Evolutionary conservation across 352 stramenopile genomes (phyloP).

Genomic region (Pythium guiyangense): DNA sequence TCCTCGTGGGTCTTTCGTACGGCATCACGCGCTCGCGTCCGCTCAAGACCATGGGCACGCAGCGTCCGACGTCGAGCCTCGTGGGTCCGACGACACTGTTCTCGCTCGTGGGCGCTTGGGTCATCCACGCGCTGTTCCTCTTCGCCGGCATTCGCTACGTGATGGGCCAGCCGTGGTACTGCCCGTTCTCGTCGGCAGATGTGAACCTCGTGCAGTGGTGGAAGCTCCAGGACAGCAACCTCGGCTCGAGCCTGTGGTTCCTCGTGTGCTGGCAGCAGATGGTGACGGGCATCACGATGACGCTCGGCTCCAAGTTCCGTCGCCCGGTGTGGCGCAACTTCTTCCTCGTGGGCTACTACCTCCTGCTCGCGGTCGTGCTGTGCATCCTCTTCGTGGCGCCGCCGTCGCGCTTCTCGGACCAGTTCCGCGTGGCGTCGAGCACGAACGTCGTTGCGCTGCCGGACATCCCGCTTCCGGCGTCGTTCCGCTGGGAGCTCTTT

Average conservation of each 20-base stretch:
- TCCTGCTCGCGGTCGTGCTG: conserved; percentile 47
- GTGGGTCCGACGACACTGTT: conserved; percentile 70
- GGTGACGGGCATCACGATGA: conserved; percentile 51
- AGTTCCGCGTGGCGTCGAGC: conserved; percentile 70
- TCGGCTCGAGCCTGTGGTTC: conserved; percentile 56
- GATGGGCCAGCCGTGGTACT: conserved; percentile 59
- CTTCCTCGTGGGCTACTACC: conserved; percentile 62
- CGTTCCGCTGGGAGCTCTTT: conserved; percentile 64
- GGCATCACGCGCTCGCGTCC: conserved; percentile 66
- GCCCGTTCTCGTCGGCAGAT: conserved; percentile 56
- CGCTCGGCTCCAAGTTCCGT: conserved; percentile 64
- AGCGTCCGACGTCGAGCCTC: conserved; percentile 79
- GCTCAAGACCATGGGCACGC: conserved; percentile 45
- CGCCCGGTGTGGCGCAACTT: conserved; percentile 57
- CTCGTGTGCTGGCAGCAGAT: conserved; percentile 70
- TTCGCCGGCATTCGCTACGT: conserved; percentile 57
- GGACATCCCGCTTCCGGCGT: conserved; percentile 55
- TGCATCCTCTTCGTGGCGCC: conserved; percentile 51
- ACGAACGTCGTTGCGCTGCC: conserved; percentile 67
- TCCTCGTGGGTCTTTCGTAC: conserved; percentile 78
- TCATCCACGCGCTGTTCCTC: conserved; percentile 78
- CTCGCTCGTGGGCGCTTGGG: conserved; percentile 45
- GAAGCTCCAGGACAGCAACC: conserved; percentile 65
- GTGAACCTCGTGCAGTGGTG: conserved; percentile 73
- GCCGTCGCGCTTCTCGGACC: conserved; percentile 52